phyloP scores from a whole-genome alignment of 352 stramenopile species.

The Globisporangium sylvaticum region DNA sequence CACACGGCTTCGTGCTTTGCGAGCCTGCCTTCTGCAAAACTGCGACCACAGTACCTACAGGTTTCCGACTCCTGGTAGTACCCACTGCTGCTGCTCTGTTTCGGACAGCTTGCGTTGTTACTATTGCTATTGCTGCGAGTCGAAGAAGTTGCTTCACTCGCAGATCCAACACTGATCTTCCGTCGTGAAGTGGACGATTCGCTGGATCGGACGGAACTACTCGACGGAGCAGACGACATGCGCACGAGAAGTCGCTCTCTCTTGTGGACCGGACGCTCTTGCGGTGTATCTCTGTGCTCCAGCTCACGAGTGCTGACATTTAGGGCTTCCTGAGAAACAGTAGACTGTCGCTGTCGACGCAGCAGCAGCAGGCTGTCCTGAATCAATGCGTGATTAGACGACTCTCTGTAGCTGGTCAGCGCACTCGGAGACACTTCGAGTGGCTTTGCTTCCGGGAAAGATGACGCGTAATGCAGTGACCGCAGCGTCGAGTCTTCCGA shows the following conservation, averaged over 20 bases:
- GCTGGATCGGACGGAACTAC: not conserved
- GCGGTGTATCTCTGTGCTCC: not conserved
- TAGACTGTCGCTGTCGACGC: slow-evolving; percentile 19
- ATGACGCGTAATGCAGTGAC: slow-evolving; percentile 68
- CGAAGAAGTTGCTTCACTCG: not conserved
- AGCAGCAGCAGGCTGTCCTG: slow-evolving; percentile 46
- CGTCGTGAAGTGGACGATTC: slow-evolving; percentile 8
- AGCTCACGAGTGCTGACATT: not conserved
- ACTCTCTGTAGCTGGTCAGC: slow-evolving; percentile 4
- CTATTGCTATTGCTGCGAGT: slow-evolving; percentile 7
- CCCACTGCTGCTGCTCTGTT: slow-evolving; percentile 3
- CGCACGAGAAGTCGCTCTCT: not conserved
- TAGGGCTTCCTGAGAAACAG: not conserved
- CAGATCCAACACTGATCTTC: slow-evolving; percentile 9
- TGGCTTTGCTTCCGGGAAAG: slow-evolving; percentile 51
- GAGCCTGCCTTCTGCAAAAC: slow-evolving; percentile 75
- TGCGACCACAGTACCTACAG: slow-evolving; percentile 72
- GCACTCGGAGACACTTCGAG: slow-evolving; percentile 20
- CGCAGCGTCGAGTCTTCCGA: slow-evolving; percentile 61
- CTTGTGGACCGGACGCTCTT: not conserved
- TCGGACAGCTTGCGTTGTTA: not conserved
- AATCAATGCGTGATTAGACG: slow-evolving; percentile 19
- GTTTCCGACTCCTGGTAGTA: slow-evolving; percentile 45
- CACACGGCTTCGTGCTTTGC: slow-evolving; percentile 82
- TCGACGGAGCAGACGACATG: not conserved